These are phyloP conservation scores for Auricularia sp. DNA, from an alignment of 768 basidiomycete genomes.

Conservation along the genomic window DNA sequence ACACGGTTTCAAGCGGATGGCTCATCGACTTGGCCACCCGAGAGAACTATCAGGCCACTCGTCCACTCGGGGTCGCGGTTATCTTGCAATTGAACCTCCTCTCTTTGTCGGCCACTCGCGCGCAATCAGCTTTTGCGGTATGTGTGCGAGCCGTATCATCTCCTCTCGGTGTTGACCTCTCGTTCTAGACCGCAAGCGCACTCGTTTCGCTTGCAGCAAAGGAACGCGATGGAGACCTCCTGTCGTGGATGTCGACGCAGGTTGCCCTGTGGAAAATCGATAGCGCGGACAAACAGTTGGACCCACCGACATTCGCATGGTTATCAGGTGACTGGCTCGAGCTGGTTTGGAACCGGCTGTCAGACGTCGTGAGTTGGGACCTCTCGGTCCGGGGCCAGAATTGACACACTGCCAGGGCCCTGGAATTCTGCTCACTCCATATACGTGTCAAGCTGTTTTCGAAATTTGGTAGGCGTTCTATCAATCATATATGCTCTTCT, in stretches of 20 bases:
- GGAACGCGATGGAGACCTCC: neutral
- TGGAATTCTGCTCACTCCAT: neutral
- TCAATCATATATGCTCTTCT: neutral
- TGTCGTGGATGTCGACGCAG: neutral
- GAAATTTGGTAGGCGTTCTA: neutral
- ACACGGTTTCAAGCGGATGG: neutral
- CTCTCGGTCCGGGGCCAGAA: no score
- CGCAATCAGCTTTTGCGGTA: no score
- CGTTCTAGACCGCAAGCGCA: neutral
- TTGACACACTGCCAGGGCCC: neutral
- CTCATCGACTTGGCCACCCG: neutral
- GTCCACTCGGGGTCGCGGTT: no score
- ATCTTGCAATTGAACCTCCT: no score
- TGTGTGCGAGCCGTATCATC: no score
- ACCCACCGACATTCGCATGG: neutral
- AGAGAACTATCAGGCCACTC: no score
- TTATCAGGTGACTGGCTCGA: no score
- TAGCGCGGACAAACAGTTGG: neutral
- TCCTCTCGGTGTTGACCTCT: no score
- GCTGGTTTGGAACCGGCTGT: no score
- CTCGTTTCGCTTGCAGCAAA: neutral
- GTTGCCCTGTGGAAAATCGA: neutral
- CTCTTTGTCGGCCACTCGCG: no score
- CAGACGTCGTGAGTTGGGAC: no score
- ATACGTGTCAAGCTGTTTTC: neutral